Evolutionary conservation across 2,329 filamentous ascomycete genomes (phyloP), one percentile per base, ranked within the genome.

Genomic region (Hymenoscyphus repandus): DNA sequence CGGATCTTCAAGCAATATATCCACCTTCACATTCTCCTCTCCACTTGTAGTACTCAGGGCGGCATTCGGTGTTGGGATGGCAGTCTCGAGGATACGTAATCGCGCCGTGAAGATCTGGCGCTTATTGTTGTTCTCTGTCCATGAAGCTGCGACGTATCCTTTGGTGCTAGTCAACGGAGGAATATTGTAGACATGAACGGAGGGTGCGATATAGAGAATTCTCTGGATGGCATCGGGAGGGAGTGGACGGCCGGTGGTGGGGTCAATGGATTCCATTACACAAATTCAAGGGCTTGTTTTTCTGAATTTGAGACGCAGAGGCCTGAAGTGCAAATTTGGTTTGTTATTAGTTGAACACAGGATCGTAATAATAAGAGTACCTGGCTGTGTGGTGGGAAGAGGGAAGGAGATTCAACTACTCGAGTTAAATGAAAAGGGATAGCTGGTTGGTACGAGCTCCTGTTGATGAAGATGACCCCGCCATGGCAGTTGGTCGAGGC

Each of bases 51-150:
- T 43, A 30, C 22, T 7, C 7, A 27, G 22, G 32, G 17, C 69
- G 43, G 69, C 64, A 47, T 68, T 64, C 44, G 60, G 55, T 15
- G 64, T 60, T 7, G 69, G 71, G 50, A 81, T 74, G 5, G 86
- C 82, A 1, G 86, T 91, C 69, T 92, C 88, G 63, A 93, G 73
- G 57, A 92, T 74, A 63, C 90, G 88, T 48, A 93, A 71, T 43
- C 89, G 86, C 39, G 86, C 88, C 44, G 88, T 92, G 74, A 95
- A 95, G 71, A 95, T 95, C 66, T 89, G 83, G 34, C 84, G 81
- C 36, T 74, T 74, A 60, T 80, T 77, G 53, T 82, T 79, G 53
- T 85, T 78, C 42, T 75, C 74, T 27, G 89, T 95, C 90, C 90
- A 96, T 56, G 78, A 72, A 11, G 83, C 77, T 52, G 90, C 90